phyloP scores from a whole-genome alignment of 768 basidiomycete genomes.

The Hygrophoropsis aurantiaca region DNA sequence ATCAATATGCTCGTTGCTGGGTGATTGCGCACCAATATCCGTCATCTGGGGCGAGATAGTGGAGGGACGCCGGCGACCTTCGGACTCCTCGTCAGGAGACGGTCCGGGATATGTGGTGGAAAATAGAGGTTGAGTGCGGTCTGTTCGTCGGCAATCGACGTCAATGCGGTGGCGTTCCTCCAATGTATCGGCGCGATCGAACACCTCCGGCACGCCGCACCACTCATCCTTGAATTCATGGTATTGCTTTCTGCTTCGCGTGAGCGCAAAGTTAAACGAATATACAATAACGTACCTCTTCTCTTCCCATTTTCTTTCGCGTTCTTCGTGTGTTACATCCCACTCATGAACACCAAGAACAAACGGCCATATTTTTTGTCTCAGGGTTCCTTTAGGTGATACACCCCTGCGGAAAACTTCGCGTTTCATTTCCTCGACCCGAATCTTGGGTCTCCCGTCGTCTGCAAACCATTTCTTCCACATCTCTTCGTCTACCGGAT shows the following conservation, averaged over 20 bases:
- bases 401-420: slow-evolving; percentile 82
- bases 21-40: slow-evolving; percentile 85
- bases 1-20: slow-evolving; percentile 89
- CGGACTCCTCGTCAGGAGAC: slow-evolving; percentile 52
- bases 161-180: slow-evolving; percentile 95
- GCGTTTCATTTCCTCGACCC: slow-evolving; percentile 66
- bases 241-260: slow-evolving; percentile 65
- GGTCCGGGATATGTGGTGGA: slow-evolving; percentile 42
- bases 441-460: slow-evolving; percentile 66
- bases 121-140: slow-evolving; percentile 91
- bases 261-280: background rate
- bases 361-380: slow-evolving; percentile 89
- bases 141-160: slow-evolving; percentile 96
- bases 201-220: slow-evolving; percentile 81
- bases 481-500: slow-evolving; percentile 70
- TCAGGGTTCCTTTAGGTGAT: slow-evolving; percentile 46
- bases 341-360: slow-evolving; percentile 83
- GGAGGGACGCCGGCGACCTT: slow-evolving; percentile 52
- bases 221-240: slow-evolving; percentile 73
- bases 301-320: slow-evolving; percentile 58
- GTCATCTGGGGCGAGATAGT: slow-evolving; percentile 72
- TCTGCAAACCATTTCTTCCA: slow-evolving; percentile 81
- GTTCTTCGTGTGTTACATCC: slow-evolving; percentile 64
- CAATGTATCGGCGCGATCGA: slow-evolving; percentile 73
- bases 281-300: slow-evolving; percentile 48